Base-by-base conservation (phyloP, 805 yeast genomes). In the Schizosaccharomyces octosporus region DNA sequence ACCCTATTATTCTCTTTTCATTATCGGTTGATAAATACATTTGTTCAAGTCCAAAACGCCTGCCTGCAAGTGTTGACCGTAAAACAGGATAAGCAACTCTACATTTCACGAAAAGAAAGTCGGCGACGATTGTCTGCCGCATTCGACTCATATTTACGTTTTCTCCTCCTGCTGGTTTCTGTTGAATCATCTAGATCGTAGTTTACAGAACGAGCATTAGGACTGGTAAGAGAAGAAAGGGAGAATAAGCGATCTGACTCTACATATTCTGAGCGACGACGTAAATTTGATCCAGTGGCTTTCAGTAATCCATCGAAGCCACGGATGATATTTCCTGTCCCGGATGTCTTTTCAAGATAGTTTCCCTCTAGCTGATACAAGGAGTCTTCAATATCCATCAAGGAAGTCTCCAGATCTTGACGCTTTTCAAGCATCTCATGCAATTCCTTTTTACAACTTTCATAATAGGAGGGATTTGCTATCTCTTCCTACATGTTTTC, bases 241-340 rank as follows among this genome's bases (percentile, higher is more conserved):
- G 69, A 66, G 45, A 66, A 66, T 27, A 66, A 45, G 15, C 65
- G 58, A 54, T 64, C 65, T n/a, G 60, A 43, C 6, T 63, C 65
- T 19, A 27, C 24, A 21, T 61, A 29, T 5, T 29, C 57, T 61
- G 61, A 31, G 61, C 66, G 51, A 48, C 66, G 48, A 60, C 69
- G 41, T 62, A 63, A 36, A 32, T 65, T 13, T 59, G 55, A 32
- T 62, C 32, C 19, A 24, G 17, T 24, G 60, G 60, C 11, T 61
- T 84, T 85, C 59, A 83, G 76, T 67, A 85, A 84, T 66, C 81
- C 84, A 59, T 89, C 96, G 67, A 88, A 89, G 1, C 97, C 97
- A 64, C 84, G 84, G n/a, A 87, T 84, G 32, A 90, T 83, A 70
- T 87, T 89, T 0, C 96, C 89, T 62, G 79, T 79, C 36, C 76